These are phyloP conservation scores for Blastobotrys peoriensis DNA, from an alignment of 805 yeast species.

Conservation along the genomic window DNA sequence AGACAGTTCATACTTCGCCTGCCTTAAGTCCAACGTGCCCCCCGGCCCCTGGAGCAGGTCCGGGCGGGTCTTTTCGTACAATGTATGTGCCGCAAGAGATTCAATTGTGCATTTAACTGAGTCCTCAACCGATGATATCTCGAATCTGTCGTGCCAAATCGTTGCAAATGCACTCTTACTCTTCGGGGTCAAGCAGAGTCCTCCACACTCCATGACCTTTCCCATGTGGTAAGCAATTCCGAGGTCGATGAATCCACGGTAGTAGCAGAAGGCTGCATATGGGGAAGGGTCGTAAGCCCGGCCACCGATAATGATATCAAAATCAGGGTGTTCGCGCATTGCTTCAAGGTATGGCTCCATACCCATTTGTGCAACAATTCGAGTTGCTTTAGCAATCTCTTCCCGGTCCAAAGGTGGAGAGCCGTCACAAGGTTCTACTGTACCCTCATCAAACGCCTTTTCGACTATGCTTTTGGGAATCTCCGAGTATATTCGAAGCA, in stretches of 20 bases:
- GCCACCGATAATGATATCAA: constrained; percentile 9
- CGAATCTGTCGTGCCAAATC: background rate
- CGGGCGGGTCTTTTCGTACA: too few relatives aligned
- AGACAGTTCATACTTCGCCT: too few relatives aligned
- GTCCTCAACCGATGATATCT: too few relatives aligned
- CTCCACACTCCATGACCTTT: constrained; percentile 10
- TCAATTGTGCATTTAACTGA: too few relatives aligned
- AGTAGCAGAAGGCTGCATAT: constrained; percentile 7
- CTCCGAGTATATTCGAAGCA: constrained; percentile 2
- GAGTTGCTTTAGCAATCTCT: constrained; percentile 1
- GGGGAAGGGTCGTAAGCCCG: constrained; percentile 10
- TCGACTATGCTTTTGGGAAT: background rate
- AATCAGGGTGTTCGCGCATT: constrained; percentile 7
- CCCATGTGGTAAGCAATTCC: constrained; percentile 7
- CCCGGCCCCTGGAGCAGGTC: too few relatives aligned
- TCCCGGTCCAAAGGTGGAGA: background rate
- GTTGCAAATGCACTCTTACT: background rate
- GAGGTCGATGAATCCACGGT: background rate
- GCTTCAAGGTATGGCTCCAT: constrained; percentile 7
- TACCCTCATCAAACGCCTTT: background rate
- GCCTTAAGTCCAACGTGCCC: too few relatives aligned
- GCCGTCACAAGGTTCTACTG: background rate
- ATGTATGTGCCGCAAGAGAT: too few relatives aligned
- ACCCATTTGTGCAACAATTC: constrained; percentile 9
- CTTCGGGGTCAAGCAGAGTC: constrained; percentile 4